Base-by-base conservation (phyloP, 306 rosid genomes). In the Fragaria ananassa region DNA sequence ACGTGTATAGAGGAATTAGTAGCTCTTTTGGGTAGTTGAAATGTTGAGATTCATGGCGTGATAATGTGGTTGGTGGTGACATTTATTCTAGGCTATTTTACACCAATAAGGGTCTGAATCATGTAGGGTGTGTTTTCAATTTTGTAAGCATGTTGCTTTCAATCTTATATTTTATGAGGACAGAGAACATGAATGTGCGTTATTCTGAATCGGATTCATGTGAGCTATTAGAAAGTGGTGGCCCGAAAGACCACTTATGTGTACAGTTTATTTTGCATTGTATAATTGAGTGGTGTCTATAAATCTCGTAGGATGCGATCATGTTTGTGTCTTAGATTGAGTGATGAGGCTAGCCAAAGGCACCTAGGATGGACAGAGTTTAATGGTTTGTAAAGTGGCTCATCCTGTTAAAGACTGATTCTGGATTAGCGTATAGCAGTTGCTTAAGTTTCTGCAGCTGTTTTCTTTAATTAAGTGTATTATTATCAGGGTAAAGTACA, bases 401-500 rank as follows among this genome's bases (percentile, higher is more conserved):
- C n/a, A 6, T 68, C 11, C 8, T 41, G 51, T 53, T 8, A 4
- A 41, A n/a, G 34, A 21, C 3, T 41, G 18, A 25, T 45, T 45
- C 0, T 68, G 18, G 21, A 44, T 19, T 67, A 25, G 37, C 45
- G 14, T 68, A 8, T 44, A 11, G 49, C 12, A 19, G 75, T 35
- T 71, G 47, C 41, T 72, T 37, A 5, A 19, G 35, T 29, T 3
- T 42, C 5, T 58, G 68, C 18, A 39, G 76, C 68, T 39, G 14
- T 25, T 41, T 60, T 61, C 4, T 41, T 4, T 58, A 17, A 17
- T 74, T 29, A 74, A 3, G 29, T 27, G 1, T 74, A 1, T 34
- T 50, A 74, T 74, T 74, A 25, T 58, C 68, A 58, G 31, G 69
- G 6, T 9, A 39, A 44, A 27, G 25, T 73, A 34, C 66, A 23